Evolutionary conservation across 331 rosid species (phyloP).

Genomic region (Spiraea crenata): DNA sequence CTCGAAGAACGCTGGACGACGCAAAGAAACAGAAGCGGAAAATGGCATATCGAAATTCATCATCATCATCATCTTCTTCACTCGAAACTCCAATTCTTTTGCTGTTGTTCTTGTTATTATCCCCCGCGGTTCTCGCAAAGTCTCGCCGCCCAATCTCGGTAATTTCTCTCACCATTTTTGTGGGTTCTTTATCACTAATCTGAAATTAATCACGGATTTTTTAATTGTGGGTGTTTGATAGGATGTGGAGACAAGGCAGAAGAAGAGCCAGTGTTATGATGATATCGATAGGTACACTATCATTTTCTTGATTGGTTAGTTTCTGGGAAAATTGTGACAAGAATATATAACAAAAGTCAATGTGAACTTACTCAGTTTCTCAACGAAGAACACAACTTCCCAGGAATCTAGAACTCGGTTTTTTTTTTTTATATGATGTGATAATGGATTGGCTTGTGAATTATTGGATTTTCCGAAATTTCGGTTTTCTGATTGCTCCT

Average conservation of each 20-base stretch:
- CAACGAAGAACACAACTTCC: too few species aligned
- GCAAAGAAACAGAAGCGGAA: neutral
- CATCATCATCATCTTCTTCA: neutral
- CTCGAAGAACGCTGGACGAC: too few species aligned
- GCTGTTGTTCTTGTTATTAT: conserved; percentile 28
- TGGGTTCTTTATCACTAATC: conserved; percentile 3
- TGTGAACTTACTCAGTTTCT: too few species aligned
- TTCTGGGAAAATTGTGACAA: neutral
- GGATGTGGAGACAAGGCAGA: conserved; percentile 68
- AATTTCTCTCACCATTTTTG: neutral
- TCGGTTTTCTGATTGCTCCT: conserved; percentile 4
- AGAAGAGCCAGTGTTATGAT: conserved; percentile 79
- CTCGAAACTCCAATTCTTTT: neutral
- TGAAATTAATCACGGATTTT: neutral
- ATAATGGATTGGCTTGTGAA: too few species aligned
- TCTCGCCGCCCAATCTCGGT: conserved; percentile 69
- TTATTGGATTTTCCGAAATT: neutral
- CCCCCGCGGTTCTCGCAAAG: conserved; percentile 53
- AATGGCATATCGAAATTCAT: neutral
- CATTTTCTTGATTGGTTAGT: neutral
- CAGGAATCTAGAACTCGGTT: too few species aligned
- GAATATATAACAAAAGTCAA: too few species aligned
- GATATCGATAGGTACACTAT: conserved; percentile 69
- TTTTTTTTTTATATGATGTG: too few species aligned
- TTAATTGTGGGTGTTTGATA: conserved; percentile 17